phyloP scores from a whole-genome alignment of 305 asterid genomes.

The Nicotiana rustica region DNA sequence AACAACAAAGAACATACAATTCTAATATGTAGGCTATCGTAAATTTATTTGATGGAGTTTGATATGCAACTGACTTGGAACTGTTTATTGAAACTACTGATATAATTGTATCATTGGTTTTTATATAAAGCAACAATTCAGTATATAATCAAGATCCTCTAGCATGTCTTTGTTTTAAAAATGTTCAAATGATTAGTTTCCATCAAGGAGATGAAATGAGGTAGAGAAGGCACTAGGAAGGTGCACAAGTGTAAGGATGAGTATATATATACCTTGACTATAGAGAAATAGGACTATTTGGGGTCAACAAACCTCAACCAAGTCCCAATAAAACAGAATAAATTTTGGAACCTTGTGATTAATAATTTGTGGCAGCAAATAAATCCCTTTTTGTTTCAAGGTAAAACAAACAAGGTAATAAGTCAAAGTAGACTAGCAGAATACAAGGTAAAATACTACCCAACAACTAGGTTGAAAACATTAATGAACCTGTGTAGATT shows the following conservation, averaged over 20 bases:
- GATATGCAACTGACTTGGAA: not conserved
- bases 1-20: no score
- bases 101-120: not conserved
- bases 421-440: slow-evolving; percentile 7
- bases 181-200: not conserved
- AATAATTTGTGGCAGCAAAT: no score
- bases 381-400: not conserved
- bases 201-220: not conserved
- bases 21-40: no score
- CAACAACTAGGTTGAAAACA: slow-evolving; percentile 11
- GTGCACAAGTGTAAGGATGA: no score
- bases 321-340: not conserved
- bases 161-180: slow-evolving; percentile 11
- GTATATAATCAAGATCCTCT: not conserved
- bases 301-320: not conserved
- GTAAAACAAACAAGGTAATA: not conserved
- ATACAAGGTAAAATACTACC: not conserved
- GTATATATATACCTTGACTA: no score
- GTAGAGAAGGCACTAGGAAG: no score
- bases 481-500: slow-evolving; percentile 10
- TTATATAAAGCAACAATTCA: slow-evolving; percentile 16
- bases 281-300: no score
- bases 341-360: not conserved
- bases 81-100: not conserved
- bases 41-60: no score